Evolutionary conservation across 2,329 filamentous ascomycete genomes (phyloP), one percentile per base, ranked within the genome.

Genomic region (Microcyclospora tardicrescens): DNA sequence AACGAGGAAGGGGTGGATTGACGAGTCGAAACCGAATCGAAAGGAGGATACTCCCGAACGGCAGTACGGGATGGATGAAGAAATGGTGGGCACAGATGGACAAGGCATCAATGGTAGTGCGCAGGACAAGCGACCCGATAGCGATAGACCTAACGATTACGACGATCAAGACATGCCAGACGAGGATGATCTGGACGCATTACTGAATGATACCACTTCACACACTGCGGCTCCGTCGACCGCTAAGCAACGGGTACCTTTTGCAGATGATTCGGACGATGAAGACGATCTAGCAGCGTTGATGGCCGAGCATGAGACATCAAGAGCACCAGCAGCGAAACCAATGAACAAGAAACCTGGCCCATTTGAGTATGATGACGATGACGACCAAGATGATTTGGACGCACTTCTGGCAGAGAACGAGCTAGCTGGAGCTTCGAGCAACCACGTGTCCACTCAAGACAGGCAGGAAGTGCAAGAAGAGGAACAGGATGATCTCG

Each of bases 1-100:
- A 27, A 81, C 80, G 63, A 72, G 89, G 43, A 75, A 75, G 57
- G 77, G 82, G 45, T 93, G 85, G 82, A 89, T 96, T 48, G 75
- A 89, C 40, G 83, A 93, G 43, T 63, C 72, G 8, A 81, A 73
- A 47, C 75, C 77, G 0, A 72, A 37, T 33, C 41, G 44, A 24
- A 40, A 38, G 42, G 49, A 45, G 28, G 40, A 38, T 11, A 48
- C 40, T 34, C 42, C 43, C 16, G 44, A 48, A 19, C 41, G 41
- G 28, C 48, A 46, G 6, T 45, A 41, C 36, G 34, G 12, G 10
- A 10, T 32, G 30, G 34, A 28, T 6, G 33, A 42, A 5, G 29
- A 31, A 8, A 10, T 10, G 10, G 30, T 10, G 12, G 30, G 30
- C 14, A 32, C 30, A n/a, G 30, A 10, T n/a, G 30, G 12, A 36